A percentile compares a stretch with the other conserved stretches of the same genome.
These are phyloP conservation scores for Geopyxis carbonaria DNA, from an alignment of 495 filamentous ascomycete species.

Conservation along the genomic window DNA sequence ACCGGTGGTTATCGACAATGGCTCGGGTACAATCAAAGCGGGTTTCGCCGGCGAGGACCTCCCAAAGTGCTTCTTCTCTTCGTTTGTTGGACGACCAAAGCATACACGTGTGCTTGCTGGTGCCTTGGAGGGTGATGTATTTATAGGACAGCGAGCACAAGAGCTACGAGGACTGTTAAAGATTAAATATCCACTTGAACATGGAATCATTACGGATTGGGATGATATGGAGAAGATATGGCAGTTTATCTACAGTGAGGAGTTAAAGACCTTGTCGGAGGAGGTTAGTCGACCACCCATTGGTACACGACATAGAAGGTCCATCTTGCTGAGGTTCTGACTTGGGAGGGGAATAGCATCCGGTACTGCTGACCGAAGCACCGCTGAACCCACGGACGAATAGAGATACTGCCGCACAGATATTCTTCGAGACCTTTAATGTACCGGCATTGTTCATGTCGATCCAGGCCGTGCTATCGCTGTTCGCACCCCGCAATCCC, in stretches of 20 bases:
- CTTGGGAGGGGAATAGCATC: slow-evolving; percentile 46
- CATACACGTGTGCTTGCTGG: slow-evolving; percentile 91
- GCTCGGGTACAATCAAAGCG: slow-evolving; percentile 90
- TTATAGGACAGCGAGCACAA: slow-evolving; percentile 78
- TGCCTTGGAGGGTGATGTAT: slow-evolving; percentile 89
- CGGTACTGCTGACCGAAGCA: slow-evolving; percentile 94
- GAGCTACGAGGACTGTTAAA: slow-evolving; percentile 86
- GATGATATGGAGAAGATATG: slow-evolving; percentile 99
- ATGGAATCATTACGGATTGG: slow-evolving; percentile 99
- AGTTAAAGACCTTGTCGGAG: slow-evolving; percentile 85
- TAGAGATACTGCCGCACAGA: slow-evolving; percentile 99
- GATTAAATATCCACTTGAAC: slow-evolving; percentile 97
- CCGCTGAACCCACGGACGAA: slow-evolving; percentile 99
- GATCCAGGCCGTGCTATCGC: slow-evolving; percentile 96
- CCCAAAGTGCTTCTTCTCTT: slow-evolving; percentile 95
- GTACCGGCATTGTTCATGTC: slow-evolving; percentile 99
- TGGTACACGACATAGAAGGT: no score
- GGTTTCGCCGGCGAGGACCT: slow-evolving; percentile 92
- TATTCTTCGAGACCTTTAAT: slow-evolving; percentile 99
- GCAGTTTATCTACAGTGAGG: slow-evolving; percentile 99
- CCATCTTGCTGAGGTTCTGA: background rate
- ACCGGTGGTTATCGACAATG: slow-evolving; percentile 97
- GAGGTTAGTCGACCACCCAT: slow-evolving; percentile 40
- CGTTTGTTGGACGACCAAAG: slow-evolving; percentile 92
- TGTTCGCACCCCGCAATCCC: slow-evolving; percentile 28